These are phyloP conservation scores for Ascochyta lentis DNA, from an alignment of 2,329 filamentous ascomycete species.

Conservation along the genomic window DNA sequence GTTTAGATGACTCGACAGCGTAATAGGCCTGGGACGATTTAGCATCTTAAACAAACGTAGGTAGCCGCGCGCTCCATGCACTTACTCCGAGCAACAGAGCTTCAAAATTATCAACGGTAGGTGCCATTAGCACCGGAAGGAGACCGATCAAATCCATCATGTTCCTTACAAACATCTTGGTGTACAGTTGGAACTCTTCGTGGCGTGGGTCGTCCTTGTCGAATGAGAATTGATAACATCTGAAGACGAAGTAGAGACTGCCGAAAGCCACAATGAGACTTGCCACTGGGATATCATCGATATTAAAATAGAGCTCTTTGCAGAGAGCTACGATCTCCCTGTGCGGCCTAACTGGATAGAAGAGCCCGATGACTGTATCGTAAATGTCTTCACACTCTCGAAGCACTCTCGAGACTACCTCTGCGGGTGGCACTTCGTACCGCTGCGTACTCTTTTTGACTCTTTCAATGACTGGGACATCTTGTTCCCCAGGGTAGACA, in stretches of 20 bases:
- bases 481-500: constrained; percentile 7
- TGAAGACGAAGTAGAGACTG: constrained; percentile 47
- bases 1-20: constrained; percentile 44
- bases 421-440: constrained; percentile 13
- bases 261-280: constrained; percentile 49
- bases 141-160: constrained; percentile 31
- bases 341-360: constrained; percentile 17
- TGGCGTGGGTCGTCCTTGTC: constrained; percentile 21
- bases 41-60: background rate
- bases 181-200: constrained; percentile 27
- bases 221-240: constrained; percentile 38
- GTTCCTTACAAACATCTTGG: constrained; percentile 36
- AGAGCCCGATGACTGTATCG: constrained; percentile 10
- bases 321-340: constrained; percentile 9
- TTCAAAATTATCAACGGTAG: constrained; percentile 45
- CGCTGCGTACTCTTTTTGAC: background rate
- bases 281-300: constrained; percentile 41
- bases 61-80: background rate
- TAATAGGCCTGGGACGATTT: constrained; percentile 28
- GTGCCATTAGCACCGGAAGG: constrained; percentile 42
- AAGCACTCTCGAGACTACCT: constrained; percentile 15
- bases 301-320: constrained; percentile 45
- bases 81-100: constrained; percentile 42
- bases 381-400: constrained; percentile 15
- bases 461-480: background rate